Conservation (phyloP, 305 asterid genomes). For the Fraxinus dipetala region DNA sequence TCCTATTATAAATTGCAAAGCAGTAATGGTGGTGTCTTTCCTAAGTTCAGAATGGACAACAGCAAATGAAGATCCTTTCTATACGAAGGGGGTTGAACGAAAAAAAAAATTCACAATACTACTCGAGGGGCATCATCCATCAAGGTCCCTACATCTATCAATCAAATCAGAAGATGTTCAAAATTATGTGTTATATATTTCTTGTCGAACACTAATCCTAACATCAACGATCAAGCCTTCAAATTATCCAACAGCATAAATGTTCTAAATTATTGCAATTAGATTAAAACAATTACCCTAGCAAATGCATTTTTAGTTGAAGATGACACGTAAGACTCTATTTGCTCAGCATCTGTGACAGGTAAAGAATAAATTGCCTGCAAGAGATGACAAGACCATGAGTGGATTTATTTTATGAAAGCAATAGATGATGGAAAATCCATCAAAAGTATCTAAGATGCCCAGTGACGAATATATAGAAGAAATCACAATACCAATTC, state of each 20-base stretch:
- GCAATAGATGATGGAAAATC: constrained; percentile 3
- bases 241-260: constrained; percentile 1
- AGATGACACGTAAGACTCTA: constrained; percentile 77
- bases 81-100: neutral
- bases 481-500: constrained; percentile 52
- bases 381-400: constrained; percentile 25
- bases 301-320: constrained; percentile 79
- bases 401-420: neutral
- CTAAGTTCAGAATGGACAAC: neutral
- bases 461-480: constrained; percentile 19
- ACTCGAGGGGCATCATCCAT: neutral
- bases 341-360: constrained; percentile 74
- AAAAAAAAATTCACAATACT: neutral
- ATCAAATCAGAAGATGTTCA: neutral
- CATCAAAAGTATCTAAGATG: constrained; percentile 7
- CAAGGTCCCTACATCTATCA: constrained; percentile 13
- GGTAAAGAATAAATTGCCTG: constrained; percentile 67
- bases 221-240: constrained; percentile 7
- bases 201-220: constrained; percentile 1
- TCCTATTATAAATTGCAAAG: neutral
- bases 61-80: neutral
- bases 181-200: neutral
- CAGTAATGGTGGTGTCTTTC: neutral
- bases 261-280: constrained; percentile 17
- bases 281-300: constrained; percentile 54